These are phyloP conservation scores for Cryptococcus neoformans DNA, from an alignment of 1,284 basidiomycete species.

Conservation along the genomic window DNA sequence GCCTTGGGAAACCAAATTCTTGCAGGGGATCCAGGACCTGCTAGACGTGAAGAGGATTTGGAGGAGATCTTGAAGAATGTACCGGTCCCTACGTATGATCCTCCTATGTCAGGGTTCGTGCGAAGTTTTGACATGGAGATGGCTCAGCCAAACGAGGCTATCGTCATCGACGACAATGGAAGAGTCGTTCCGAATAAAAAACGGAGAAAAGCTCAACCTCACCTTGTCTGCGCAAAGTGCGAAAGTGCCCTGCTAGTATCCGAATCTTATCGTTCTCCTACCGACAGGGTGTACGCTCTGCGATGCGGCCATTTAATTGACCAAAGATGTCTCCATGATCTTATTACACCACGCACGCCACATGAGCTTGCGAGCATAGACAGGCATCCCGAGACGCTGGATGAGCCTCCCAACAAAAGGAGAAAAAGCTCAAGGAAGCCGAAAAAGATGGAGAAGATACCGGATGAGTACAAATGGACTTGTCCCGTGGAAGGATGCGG, in stretches of 20 bases:
- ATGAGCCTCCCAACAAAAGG: constrained; percentile 1
- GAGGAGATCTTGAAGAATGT: constrained; percentile 23
- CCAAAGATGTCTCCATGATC: constrained; percentile 36
- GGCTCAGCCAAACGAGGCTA: constrained; percentile 7
- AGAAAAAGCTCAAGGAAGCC: constrained; percentile 3
- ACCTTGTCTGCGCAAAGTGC: constrained; percentile 42
- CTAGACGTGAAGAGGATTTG: constrained; percentile 15
- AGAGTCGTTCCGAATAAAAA: constrained; percentile 13
- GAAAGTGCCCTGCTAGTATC: constrained; percentile 34
- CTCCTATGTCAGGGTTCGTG: constrained; percentile 16
- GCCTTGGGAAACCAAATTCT: neutral
- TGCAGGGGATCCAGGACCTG: neutral
- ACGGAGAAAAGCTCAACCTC: constrained; percentile 13
- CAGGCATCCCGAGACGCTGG: constrained; percentile 9
- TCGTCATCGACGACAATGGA: constrained; percentile 31
- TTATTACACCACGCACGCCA: constrained; percentile 17
- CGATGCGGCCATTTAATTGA: constrained; percentile 49
- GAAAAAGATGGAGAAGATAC: constrained; percentile 6
- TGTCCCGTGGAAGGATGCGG: constrained; percentile 38
- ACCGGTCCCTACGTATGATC: constrained; percentile 6
- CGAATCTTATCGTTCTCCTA: constrained; percentile 25
- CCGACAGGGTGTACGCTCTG: constrained; percentile 42
- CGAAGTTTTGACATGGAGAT: constrained; percentile 28
- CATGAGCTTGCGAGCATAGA: constrained; percentile 10
- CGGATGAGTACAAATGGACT: constrained; percentile 26